Conservation (phyloP, 2,329 filamentous ascomycete species). For the Davidsoniella virescens region DNA sequence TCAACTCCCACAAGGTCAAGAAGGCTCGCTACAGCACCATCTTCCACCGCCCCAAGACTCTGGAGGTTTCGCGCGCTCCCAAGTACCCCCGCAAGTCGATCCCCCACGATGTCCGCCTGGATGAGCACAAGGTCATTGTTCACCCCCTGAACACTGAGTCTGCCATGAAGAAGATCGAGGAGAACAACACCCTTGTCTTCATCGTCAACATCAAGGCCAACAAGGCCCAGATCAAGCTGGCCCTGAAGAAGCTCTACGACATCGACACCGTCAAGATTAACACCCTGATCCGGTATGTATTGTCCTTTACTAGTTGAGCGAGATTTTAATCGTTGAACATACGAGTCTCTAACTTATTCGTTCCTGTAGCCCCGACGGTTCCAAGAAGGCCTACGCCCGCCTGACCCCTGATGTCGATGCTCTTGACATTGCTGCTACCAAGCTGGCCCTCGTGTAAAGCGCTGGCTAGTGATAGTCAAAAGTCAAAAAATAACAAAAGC, state of each 20-base stretch:
- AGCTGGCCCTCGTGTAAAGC: slow-evolving; percentile 88
- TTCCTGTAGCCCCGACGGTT: slow-evolving; percentile 62
- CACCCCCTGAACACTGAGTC: slow-evolving; percentile 99
- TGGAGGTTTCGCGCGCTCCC: slow-evolving; percentile 73
- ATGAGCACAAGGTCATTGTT: slow-evolving; percentile 94
- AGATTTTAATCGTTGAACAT: not conserved
- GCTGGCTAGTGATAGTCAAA: slow-evolving; percentile 11
- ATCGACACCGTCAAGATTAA: slow-evolving; percentile 98
- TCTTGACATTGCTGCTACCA: slow-evolving; percentile 97
- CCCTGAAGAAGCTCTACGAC: slow-evolving; percentile 98
- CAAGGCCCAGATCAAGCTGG: slow-evolving; percentile 98
- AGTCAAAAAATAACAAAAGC: slow-evolving; percentile 11
- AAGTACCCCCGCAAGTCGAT: slow-evolving; percentile 97
- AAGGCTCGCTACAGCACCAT: slow-evolving; percentile 86
- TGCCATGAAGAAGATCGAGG: slow-evolving; percentile 99
- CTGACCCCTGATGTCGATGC: slow-evolving; percentile 94
- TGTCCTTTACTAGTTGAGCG: slow-evolving; percentile 13
- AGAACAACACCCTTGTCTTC: slow-evolving; percentile 99
- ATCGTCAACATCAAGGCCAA: slow-evolving; percentile 95
- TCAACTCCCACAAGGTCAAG: slow-evolving; percentile 61
- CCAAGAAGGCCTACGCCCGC: slow-evolving; percentile 97
- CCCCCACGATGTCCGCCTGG: slow-evolving; percentile 74
- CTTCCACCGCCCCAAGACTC: slow-evolving; percentile 97
- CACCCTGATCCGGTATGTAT: slow-evolving; percentile 79
- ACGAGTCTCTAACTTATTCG: slow-evolving; percentile 13